Conservation (phyloP, 176 grass and related monocot species). For the Bonia amplexicaulis region DNA sequence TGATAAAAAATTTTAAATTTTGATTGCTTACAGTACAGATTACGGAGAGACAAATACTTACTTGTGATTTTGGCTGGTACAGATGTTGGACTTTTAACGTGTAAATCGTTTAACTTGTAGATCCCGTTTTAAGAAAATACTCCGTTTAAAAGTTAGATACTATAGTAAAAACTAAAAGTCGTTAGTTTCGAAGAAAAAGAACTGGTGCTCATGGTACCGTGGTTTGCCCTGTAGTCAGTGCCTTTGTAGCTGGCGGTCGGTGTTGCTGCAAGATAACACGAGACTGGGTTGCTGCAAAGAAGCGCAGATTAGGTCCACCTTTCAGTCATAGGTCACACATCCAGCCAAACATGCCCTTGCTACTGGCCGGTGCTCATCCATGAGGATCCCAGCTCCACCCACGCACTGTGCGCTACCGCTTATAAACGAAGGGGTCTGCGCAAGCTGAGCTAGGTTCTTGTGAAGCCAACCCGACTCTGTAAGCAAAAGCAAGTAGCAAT, state of each 20-base stretch:
- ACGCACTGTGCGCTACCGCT: background rate
- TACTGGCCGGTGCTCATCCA: background rate
- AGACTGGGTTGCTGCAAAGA: background rate
- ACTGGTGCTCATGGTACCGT: too few species aligned
- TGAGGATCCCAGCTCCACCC: background rate
- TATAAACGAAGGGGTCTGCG: background rate
- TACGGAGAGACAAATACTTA: too few species aligned
- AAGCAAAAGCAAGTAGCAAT: background rate
- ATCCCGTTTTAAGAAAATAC: too few species aligned
- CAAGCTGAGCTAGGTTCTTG: background rate
- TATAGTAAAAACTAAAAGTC: too few species aligned
- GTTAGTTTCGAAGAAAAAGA: too few species aligned
- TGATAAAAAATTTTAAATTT: too few species aligned
- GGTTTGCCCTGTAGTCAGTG: background rate
- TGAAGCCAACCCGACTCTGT: background rate
- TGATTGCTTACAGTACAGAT: too few species aligned
- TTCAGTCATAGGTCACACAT: background rate
- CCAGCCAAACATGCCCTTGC: background rate
- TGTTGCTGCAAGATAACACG: background rate
- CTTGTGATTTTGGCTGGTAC: too few species aligned
- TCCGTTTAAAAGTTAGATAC: too few species aligned
- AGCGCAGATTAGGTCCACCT: background rate
- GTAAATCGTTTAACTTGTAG: too few species aligned
- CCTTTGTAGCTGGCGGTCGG: background rate
- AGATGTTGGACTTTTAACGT: too few species aligned